A percentile compares a stretch with the other conserved stretches of the same genome.
These are phyloP conservation scores for Pythium utonaiense DNA, from an alignment of 352 stramenopile species.

Conservation along the genomic window DNA sequence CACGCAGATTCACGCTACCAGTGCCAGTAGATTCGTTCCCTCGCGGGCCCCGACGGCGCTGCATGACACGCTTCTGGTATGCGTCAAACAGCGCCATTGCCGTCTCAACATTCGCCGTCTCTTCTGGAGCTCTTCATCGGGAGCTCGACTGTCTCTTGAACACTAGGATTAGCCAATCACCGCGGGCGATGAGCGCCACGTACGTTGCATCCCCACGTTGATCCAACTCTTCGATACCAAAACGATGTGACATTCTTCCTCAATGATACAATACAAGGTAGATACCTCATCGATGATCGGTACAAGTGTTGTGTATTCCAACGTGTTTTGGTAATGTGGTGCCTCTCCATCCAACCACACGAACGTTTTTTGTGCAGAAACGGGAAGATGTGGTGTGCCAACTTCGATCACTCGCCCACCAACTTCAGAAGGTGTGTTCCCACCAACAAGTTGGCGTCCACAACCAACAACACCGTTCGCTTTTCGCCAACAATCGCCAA, in stretches of 20 bases:
- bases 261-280: background rate
- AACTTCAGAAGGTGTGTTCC: too few relatives aligned
- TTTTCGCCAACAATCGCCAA: background rate
- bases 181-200: background rate
- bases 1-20: background rate
- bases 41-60: too few relatives aligned
- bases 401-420: conserved; percentile 1
- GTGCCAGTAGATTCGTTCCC: too few relatives aligned
- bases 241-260: background rate
- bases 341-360: too few relatives aligned
- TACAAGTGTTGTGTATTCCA: too few relatives aligned
- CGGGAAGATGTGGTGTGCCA: too few relatives aligned
- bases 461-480: conserved; percentile 1
- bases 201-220: background rate
- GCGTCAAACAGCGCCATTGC: background rate
- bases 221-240: background rate
- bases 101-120: conserved; percentile 11
- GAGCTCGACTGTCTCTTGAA: conserved; percentile 14
- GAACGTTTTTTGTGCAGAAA: too few relatives aligned
- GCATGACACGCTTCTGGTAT: background rate
- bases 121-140: background rate
- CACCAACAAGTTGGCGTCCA: conserved; percentile 2
- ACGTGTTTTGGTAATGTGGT: too few relatives aligned
- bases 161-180: conserved; percentile 11
- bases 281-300: too few relatives aligned